Evolutionary conservation across 1,284 basidiomycete species (phyloP), one percentile per base, ranked within the genome.

Genomic region (Exsudoporus floridanus): DNA sequence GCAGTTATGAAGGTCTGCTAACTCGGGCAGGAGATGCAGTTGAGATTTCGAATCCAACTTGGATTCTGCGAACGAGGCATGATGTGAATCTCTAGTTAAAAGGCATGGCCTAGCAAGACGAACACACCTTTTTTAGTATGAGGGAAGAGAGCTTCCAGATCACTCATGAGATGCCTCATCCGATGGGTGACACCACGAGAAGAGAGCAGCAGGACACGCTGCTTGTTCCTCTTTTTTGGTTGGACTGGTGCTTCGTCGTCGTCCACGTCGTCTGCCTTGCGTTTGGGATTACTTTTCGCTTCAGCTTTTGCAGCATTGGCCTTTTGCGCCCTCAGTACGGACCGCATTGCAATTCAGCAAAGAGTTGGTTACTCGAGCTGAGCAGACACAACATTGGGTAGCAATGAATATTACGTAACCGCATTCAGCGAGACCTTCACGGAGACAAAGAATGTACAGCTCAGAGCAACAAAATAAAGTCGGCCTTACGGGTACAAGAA

Each of bases 1-100:
- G 77, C 97, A 99, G 68, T 96, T 98, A 74, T 98, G 88, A 34
- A 99, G 83, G 73, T 99, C 97, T 31, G 97, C 94, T 19, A 99
- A 85, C 74, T 99, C 97, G 53, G 98, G 98, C 44, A 99, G 80
- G 42, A 98, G 85, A 60, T 93, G 82, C 0, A 99, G 79, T 58
- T 98, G 92, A 51, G 93, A 95, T 76, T 99, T 99, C 28, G 94
- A 94, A 74, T 99, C 96, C 38, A 99, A 83, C 73, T 98, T 98
- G 52, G 94, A 88, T 71, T 98, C 95, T 97, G 65, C 36, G 31
- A 59, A 44, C 19, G 46, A 43, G 12, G 31, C 0, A 39, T 38
- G 49, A 42, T 47, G 14, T 47, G 28, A 28, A 39, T 35, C 23
- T 33, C 39, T 6, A 30, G 27, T 53, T 42, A 33, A 36, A 40